Percentiles rank a stretch among this genome's conserved stretches.
These are phyloP conservation scores for Fusarium mundagurra DNA, from an alignment of 2,329 filamentous ascomycete species.

Conservation along the genomic window DNA sequence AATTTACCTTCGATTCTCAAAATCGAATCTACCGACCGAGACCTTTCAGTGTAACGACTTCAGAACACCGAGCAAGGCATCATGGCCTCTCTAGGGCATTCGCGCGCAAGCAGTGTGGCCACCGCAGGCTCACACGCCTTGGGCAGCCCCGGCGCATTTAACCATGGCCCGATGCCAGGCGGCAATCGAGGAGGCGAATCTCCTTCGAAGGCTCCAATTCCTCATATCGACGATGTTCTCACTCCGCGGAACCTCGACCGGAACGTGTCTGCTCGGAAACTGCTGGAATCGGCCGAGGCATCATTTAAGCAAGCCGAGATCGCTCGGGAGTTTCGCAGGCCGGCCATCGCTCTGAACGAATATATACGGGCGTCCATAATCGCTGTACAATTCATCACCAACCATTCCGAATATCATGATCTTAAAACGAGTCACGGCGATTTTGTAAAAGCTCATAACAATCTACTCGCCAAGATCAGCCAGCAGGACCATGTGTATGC, in stretches of 20 bases:
- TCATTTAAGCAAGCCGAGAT: constrained; percentile 69
- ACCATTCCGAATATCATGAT: constrained; percentile 77
- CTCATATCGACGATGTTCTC: constrained; percentile 65
- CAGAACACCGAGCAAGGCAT: constrained; percentile 5
- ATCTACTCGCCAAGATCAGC: constrained; percentile 61
- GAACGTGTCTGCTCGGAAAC: constrained; percentile 61
- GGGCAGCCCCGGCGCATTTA: constrained; percentile 46
- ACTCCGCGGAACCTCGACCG: constrained; percentile 58
- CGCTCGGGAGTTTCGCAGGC: constrained; percentile 69
- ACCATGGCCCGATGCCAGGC: constrained; percentile 43
- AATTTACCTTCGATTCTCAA: neutral
- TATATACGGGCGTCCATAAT: constrained; percentile 87
- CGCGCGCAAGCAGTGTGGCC: constrained; percentile 40
- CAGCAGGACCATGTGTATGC: constrained; percentile 62
- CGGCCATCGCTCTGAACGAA: constrained; percentile 82
- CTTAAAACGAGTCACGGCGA: constrained; percentile 66
- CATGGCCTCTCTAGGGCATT: constrained; percentile 43
- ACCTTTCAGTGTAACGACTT: constrained; percentile 19
- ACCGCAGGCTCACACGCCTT: constrained; percentile 44
- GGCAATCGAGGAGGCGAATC: constrained; percentile 43
- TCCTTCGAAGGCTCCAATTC: constrained; percentile 50
- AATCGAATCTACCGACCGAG: constrained; percentile 8
- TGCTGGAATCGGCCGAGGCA: constrained; percentile 63
- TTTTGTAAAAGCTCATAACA: constrained; percentile 58
- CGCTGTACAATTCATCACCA: constrained; percentile 77